Base-by-base conservation (phyloP, 768 basidiomycete species). In the Solioccasus polychromus region DNA sequence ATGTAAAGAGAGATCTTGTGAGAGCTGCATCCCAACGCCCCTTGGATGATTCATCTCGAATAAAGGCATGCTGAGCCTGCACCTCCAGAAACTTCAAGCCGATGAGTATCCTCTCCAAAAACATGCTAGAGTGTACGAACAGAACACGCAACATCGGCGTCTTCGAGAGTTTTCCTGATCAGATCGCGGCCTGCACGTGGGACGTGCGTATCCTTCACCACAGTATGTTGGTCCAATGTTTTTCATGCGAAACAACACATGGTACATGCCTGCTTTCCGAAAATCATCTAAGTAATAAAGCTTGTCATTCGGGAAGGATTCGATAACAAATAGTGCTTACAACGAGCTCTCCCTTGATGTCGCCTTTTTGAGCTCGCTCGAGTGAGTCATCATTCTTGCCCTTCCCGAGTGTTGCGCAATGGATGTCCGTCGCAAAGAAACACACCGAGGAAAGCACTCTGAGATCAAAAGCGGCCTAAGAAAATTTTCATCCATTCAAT, bases 11-110 rank as follows among this genome's bases (percentile, higher is more conserved):
- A 18, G 83, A 84, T 39, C 79, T 75, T 0, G 89, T 92, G 41
- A 97, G 70, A 0, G 93, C 93, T 8, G 92, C 92, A 58, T 98
- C 95, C 92, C 92, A 98, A 43, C 95, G 79, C 2, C 92, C 94
- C 64, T 96, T 97, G 24, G 87, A 90, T 7, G 79, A 77, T 57
- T 93, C 91, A 62, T 95, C 93, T 5, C 94, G 83, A 50, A 97
- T 85, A 67, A 97, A 97, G 3, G 95, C 95, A 54, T 97, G 94
- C 58, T 98, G 94, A 0, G 94, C 95, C 64, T 96, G 92, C 12
- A 97, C 92, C 64, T 98, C 95, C 48, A 96, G 69, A 64, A 94
- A 93, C 88, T 93, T 60, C 11, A 41, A 26, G 19, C 6, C 8
- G 29, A 38, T 63, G 5, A 51, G 46, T 41, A 20, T 39, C 18